Percentiles rank a stretch among this genome's conserved stretches.
Conservation (phyloP, 2,329 filamentous ascomycete genomes). For the Sclerotinia glacialis region DNA sequence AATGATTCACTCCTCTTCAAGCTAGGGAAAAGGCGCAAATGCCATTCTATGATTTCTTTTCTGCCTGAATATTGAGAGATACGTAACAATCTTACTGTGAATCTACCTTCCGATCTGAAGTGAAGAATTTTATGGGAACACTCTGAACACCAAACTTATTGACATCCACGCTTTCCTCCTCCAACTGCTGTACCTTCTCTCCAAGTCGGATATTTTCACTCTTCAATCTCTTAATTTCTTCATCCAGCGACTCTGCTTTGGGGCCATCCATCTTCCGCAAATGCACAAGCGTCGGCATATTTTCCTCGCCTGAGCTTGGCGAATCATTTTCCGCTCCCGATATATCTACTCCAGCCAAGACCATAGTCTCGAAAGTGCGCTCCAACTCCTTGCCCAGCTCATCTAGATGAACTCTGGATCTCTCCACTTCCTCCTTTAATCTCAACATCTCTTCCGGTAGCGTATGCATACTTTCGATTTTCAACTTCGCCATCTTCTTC, state of each 20-base stretch:
- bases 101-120: too few relatives aligned
- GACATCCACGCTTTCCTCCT: not conserved
- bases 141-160: not conserved
- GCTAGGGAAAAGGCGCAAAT: not conserved
- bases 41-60: not conserved
- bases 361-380: not conserved
- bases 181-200: not conserved
- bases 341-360: not conserved
- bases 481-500: not conserved
- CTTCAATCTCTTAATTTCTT: not conserved
- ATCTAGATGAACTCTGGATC: not conserved
- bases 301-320: not conserved
- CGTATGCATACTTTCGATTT: not conserved
- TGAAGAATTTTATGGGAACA: not conserved
- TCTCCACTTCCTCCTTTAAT: not conserved
- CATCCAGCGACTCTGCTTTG: too few relatives aligned
- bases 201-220: not conserved
- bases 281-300: not conserved
- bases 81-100: too few relatives aligned
- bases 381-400: not conserved
- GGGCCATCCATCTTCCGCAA: rapidly evolving
- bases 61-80: not conserved
- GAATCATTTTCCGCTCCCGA: too few relatives aligned
- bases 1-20: not conserved
- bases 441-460: not conserved